Evolutionary conservation across 768 basidiomycete genomes (phyloP).

Genomic region (Suillus alpinus): DNA sequence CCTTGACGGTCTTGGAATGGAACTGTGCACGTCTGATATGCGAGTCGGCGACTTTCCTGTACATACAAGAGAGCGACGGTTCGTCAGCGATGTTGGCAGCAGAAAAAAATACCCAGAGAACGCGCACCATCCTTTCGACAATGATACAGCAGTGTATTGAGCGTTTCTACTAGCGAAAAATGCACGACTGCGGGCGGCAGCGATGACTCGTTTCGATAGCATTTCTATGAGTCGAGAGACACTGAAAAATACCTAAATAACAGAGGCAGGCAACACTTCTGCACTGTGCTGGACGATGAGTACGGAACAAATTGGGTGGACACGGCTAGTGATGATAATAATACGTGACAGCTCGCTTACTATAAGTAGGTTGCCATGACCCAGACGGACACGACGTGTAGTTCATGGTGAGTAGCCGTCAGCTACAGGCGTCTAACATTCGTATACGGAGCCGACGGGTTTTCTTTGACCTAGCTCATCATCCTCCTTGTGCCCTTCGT

Average conservation of each 20-base stretch:
- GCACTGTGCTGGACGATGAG: not conserved
- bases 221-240: conserved; percentile 31
- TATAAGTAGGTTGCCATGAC: not conserved
- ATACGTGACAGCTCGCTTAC: conserved; percentile 1
- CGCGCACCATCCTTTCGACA: conserved; percentile 49
- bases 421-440: not conserved
- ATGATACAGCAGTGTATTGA: conserved; percentile 28
- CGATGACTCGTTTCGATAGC: conserved; percentile 70
- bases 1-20: conserved; percentile 86
- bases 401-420: not conserved
- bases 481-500: not conserved
- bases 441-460: not conserved
- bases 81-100: conserved; percentile 9
- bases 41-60: conserved; percentile 45
- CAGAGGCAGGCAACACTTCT: not conserved
- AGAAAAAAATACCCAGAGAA: conserved; percentile 14
- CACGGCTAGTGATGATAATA: not conserved
- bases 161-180: conserved; percentile 39
- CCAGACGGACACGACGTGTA: not conserved
- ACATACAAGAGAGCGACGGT: not conserved
- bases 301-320: conserved; percentile 1
- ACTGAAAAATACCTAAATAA: not conserved
- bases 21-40: conserved; percentile 59
- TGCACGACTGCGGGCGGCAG: conserved; percentile 60
- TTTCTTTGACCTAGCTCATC: not conserved